Evolutionary conservation across 2,329 filamentous ascomycete species (phyloP).

Genomic region (Cladosporium phlei): DNA sequence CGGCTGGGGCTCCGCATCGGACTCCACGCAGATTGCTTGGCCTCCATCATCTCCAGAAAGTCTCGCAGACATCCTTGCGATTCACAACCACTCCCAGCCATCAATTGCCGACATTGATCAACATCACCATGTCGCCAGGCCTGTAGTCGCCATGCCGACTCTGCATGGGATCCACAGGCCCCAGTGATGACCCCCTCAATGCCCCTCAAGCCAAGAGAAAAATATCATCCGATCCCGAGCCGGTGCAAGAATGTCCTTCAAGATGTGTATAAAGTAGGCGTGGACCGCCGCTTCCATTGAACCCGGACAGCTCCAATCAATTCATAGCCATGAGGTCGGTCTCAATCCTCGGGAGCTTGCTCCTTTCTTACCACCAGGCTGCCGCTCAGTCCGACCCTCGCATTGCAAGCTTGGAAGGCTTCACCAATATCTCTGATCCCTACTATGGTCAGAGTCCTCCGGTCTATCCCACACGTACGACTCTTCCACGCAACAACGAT

Average conservation of each 20-base stretch:
- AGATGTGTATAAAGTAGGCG: not conserved
- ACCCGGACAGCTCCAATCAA: no score
- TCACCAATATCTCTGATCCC: constrained; percentile 15
- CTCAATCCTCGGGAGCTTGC: constrained; percentile 1
- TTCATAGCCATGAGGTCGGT: constrained; percentile 1
- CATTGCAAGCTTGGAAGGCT: constrained; percentile 3
- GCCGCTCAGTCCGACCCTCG: not conserved
- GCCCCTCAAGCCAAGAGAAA: constrained; percentile 13
- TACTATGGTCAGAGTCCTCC: constrained; percentile 22
- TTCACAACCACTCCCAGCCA: no score
- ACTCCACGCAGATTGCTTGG: not conserved
- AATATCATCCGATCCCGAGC: not conserved
- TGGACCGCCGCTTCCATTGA: not conserved
- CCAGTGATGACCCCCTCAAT: not conserved
- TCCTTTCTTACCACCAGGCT: constrained; percentile 7
- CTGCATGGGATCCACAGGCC: constrained; percentile 4
- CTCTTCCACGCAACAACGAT: not conserved
- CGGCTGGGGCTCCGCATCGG: not conserved
- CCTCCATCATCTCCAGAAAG: not conserved
- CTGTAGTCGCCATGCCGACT: not conserved
- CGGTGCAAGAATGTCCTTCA: not conserved
- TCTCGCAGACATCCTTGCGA: not conserved
- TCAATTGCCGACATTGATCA: constrained; percentile 7
- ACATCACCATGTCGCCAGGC: constrained; percentile 1
- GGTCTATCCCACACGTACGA: constrained; percentile 28